Evolutionary conservation across 2,329 filamentous ascomycete species (phyloP).

Genomic region (Epichloe sp.): DNA sequence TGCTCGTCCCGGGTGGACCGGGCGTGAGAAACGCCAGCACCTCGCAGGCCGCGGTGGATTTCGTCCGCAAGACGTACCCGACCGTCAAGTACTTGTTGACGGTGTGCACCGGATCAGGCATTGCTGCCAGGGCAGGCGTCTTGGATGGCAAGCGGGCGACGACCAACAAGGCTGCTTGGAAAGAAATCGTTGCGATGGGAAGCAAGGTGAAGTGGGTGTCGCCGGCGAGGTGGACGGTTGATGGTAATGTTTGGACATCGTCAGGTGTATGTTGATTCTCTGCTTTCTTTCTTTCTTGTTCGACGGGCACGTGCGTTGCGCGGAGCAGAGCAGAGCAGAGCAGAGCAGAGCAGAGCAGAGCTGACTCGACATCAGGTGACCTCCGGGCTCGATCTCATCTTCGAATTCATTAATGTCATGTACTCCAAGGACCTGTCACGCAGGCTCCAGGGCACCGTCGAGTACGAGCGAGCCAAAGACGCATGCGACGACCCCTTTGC

Average conservation of each 20-base stretch:
- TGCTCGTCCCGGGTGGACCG: slow-evolving; percentile 49
- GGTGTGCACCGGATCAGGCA: slow-evolving; percentile 49
- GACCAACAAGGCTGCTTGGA: slow-evolving; percentile 49
- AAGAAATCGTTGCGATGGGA: slow-evolving; percentile 28
- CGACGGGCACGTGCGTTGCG: too few relatives aligned
- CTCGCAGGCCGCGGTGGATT: slow-evolving; percentile 19
- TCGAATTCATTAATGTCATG: slow-evolving; percentile 9
- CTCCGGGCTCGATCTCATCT: slow-evolving; percentile 9
- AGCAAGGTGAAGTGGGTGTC: slow-evolving; percentile 43
- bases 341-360: not conserved
- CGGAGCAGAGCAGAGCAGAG: not conserved
- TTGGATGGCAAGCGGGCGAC: slow-evolving; percentile 48
- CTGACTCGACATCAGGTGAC: slow-evolving; percentile 5
- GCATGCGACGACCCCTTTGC: slow-evolving; percentile 11
- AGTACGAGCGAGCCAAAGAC: slow-evolving; percentile 7
- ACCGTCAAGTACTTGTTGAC: slow-evolving; percentile 45
- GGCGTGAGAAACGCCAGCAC: slow-evolving; percentile 26
- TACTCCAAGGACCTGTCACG: slow-evolving; percentile 4
- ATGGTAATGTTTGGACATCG: slow-evolving; percentile 53
- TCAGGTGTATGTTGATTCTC: slow-evolving; percentile 31
- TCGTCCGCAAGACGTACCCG: slow-evolving; percentile 30
- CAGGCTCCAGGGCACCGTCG: slow-evolving; percentile 5
- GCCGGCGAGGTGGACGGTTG: slow-evolving; percentile 48
- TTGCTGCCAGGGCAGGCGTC: slow-evolving; percentile 43
- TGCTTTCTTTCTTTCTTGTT: not conserved